Evolutionary conservation across 352 stramenopile genomes (phyloP).

Genomic region (Pythium coloratum): DNA sequence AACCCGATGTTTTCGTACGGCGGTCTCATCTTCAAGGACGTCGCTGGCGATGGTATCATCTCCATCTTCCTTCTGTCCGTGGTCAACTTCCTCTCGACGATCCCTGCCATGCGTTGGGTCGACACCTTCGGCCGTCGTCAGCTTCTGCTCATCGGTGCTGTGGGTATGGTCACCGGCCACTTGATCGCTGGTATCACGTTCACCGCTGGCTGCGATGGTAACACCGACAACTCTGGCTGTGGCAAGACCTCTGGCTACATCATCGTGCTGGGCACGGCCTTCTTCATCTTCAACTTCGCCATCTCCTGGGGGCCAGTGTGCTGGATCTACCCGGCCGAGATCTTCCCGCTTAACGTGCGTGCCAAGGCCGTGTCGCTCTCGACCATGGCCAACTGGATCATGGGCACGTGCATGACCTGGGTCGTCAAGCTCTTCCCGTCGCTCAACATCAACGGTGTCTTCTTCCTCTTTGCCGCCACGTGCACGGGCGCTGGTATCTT

Average conservation of each 20-base stretch:
- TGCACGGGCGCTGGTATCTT: conserved; percentile 35
- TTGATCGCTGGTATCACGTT: conserved; percentile 39
- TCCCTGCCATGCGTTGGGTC: conserved; percentile 43
- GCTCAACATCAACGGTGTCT: conserved; percentile 47
- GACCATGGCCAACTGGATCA: conserved; percentile 32
- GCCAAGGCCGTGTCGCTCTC: conserved; percentile 39
- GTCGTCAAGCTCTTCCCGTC: conserved; percentile 53
- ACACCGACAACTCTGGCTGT: conserved; percentile 27
- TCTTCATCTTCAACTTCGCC: conserved; percentile 57
- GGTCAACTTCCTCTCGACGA: conserved; percentile 38
- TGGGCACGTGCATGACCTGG: conserved; percentile 37
- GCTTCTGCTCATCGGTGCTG: conserved; percentile 39
- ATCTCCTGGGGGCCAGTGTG: conserved; percentile 56
- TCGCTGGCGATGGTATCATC: conserved; percentile 46
- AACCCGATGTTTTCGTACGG: conserved; percentile 43
- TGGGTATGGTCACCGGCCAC: conserved; percentile 48
- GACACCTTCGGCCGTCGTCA: conserved; percentile 37
- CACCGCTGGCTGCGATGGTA: conserved; percentile 37
- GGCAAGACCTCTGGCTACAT: conserved; percentile 27
- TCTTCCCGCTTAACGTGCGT: conserved; percentile 53
- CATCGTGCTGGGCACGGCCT: conserved; percentile 36
- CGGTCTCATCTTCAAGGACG: conserved; percentile 41
- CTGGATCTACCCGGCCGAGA: conserved; percentile 64
- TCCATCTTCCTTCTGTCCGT: conserved; percentile 52
- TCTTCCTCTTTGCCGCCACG: conserved; percentile 50